Evolutionary conservation across 345 rosid genomes (phyloP), one percentile per base, ranked within the genome.

Genomic region (Psidium friedrichsthalianum): DNA sequence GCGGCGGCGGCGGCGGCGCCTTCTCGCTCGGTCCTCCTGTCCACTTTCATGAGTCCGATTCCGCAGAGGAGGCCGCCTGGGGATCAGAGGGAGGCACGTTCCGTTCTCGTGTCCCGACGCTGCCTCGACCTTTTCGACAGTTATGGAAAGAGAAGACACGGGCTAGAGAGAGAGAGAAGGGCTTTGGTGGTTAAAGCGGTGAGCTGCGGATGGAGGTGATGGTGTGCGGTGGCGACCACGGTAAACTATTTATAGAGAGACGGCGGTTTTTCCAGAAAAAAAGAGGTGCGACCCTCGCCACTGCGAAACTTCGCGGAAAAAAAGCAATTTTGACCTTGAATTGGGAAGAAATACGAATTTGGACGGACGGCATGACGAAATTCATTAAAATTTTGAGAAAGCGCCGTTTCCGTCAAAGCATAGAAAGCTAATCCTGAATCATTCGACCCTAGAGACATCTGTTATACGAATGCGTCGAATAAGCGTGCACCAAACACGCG

Each of bases 11-110:
- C 42, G 36, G 25, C 40, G 86, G 16, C 40, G 32, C 64, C 84
- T 32, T 59, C 61, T 51, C 52, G 32, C 47, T 83, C 61, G 47
- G 64, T 61, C 52, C 53, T 11, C 44, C 82, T 51, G 59, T 64
- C 82, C 4, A 85, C 42, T 61, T 89, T 89, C 86, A 88, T 89
- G 29, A 40, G 59, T 40, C 36, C 86, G 22, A 36, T 25, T 16
- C n/a, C 40, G 82, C 22, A 59, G 52, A 18, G 51, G n/a, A 8
- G 52, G 52, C 13, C 52, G 14, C 52, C 2, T 51, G 25, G 56
- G 84, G 80, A 52, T 87, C 82, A 51, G 87, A 59, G 85, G 58
- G 14, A 11, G 52, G 87, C 82, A 85, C 86, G 87, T 69, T 64
- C 85, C 85, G 89, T 36, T 40, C 53, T 36, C 76, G 86, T 29